Base-by-base conservation (phyloP, 2,329 filamentous ascomycete genomes). In the Peltaster fructicola region DNA sequence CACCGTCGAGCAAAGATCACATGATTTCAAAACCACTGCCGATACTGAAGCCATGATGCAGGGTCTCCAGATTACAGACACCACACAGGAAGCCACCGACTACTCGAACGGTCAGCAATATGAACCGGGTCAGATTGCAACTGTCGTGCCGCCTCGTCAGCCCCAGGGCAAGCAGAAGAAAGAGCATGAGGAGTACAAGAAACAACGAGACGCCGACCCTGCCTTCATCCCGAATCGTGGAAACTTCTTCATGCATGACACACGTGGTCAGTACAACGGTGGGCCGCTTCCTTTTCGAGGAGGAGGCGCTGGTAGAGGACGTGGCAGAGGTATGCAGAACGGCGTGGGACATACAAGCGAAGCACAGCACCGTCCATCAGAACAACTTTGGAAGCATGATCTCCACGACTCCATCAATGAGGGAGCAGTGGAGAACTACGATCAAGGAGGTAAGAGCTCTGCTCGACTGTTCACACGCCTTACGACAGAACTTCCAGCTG, bases 231-330 rank as follows among this genome's bases (percentile, higher is more conserved):
- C 88, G 26, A 93, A 90, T 44, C 65, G 85, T 37, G 88, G 88
- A 30, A 75, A 79, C 33, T 95, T 95, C 60, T 95, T 93, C 57
- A 82, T 95, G 69, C 85, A 95, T 51, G 88, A 95, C 48, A 73
- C 80, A 39, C 68, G 76, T 28, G 75, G 38, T 8, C 26, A 30
- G 11, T 27, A 20, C 4, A 30, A 37, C 22, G 37, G 35, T 12
- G 29, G 32, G 9, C 30, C 30, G 4, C 30, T 30, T 7, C 29
- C 34, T 9, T 22, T 32, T 6, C 27, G 43, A 30, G 42, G 41
- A 9, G 37, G 29, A 20, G 40, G 36, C 30, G 26, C 23, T 12
- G 66, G 66, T 15, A 64, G 73, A 51, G 73, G 69, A 17, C 57
- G 65, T 32, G 63, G 69, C 36, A 60, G 68, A 51, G 79, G 69